Evolutionary conservation across 2,329 filamentous ascomycete species (phyloP).

Genomic region (Apiospora marii): DNA sequence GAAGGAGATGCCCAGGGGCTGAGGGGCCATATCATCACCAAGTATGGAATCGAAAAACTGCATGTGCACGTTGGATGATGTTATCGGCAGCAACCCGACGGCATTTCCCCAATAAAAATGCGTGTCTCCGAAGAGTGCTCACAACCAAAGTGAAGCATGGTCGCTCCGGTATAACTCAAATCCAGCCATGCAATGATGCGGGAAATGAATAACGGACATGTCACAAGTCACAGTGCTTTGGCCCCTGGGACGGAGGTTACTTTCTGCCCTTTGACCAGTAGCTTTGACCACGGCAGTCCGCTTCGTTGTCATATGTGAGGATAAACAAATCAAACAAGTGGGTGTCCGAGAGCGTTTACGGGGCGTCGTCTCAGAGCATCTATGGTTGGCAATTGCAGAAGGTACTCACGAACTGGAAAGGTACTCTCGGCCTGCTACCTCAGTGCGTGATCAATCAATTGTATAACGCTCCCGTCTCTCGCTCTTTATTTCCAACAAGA

Average conservation of each 20-base stretch:
- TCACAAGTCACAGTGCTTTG: neutral
- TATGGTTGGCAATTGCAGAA: neutral
- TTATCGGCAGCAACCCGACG: neutral
- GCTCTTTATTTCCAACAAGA: neutral
- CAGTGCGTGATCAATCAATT: neutral
- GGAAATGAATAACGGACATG: neutral
- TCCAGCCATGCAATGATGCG: neutral
- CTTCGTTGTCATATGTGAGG: neutral
- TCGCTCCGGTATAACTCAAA: slow-evolving; percentile 1
- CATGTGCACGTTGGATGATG: neutral
- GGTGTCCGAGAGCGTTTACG: neutral
- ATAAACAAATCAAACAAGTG: neutral
- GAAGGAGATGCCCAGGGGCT: neutral
- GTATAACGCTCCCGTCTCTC: neutral
- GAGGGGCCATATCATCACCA: neutral
- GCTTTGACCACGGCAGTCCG: neutral
- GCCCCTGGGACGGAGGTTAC: neutral
- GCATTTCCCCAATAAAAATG: neutral
- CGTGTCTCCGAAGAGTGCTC: neutral
- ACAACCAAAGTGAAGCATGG: neutral
- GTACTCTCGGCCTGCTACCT: neutral
- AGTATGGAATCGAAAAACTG: neutral
- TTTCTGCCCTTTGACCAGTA: neutral
- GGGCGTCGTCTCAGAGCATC: neutral
- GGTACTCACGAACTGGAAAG: neutral